Conservation (phyloP, 768 basidiomycete species). For the Serendipita sp. region DNA sequence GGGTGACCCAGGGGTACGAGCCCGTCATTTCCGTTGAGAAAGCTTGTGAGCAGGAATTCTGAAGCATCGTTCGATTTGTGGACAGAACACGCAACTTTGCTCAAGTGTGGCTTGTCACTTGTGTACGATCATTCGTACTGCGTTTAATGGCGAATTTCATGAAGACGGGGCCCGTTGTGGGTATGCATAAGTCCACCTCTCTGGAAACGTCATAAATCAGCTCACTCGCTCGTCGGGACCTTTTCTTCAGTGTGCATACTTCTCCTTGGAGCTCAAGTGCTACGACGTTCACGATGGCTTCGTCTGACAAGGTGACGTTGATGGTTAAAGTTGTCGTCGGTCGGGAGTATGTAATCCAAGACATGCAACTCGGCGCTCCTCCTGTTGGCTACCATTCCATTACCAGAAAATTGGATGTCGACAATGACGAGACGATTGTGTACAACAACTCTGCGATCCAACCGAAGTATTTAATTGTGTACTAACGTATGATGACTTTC, state of each 20-base stretch:
- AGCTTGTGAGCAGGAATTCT: neutral
- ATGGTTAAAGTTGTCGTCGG: slow-evolving; percentile 61
- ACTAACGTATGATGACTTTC: too few relatives aligned
- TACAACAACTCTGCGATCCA: too few relatives aligned
- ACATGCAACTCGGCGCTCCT: slow-evolving; percentile 35
- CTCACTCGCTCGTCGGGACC: neutral
- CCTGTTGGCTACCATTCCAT: slow-evolving; percentile 47
- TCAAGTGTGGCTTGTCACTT: slow-evolving; percentile 41
- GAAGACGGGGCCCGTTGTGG: slow-evolving; percentile 56
- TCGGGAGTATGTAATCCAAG: slow-evolving; percentile 44
- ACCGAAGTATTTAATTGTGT: too few relatives aligned
- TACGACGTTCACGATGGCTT: slow-evolving; percentile 32
- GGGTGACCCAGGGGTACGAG: neutral
- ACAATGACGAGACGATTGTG: too few relatives aligned
- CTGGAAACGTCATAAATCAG: neutral
- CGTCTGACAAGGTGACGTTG: slow-evolving; percentile 47
- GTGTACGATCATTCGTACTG: slow-evolving; percentile 47
- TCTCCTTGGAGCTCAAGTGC: slow-evolving; percentile 37
- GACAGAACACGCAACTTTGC: slow-evolving; percentile 29
- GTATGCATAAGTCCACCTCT: neutral
- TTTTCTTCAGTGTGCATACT: slow-evolving; percentile 53
- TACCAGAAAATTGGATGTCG: too few relatives aligned
- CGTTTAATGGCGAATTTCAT: slow-evolving; percentile 33
- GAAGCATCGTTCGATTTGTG: neutral
- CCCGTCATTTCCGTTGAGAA: neutral